phyloP scores from a whole-genome alignment of 495 filamentous ascomycete genomes.

The Podospora appendiculata region DNA sequence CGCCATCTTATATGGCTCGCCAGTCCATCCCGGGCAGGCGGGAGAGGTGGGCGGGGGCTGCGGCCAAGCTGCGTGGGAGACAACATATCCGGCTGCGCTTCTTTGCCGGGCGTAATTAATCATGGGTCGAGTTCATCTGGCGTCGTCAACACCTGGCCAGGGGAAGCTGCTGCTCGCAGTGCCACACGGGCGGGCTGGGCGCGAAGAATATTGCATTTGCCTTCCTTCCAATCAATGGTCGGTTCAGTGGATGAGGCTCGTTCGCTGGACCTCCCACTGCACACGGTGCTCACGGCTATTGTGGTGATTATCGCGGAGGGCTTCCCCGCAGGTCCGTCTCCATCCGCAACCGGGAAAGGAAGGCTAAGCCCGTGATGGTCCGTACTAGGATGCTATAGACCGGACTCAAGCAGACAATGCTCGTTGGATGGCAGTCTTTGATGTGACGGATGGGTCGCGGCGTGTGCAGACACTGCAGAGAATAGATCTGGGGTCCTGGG shows the following conservation, averaged over 20 bases:
- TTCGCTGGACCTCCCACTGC: background rate
- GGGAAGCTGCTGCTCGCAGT: background rate
- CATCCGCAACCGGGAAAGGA: conserved; percentile 8
- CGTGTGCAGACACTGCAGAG: no score
- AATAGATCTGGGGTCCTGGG: no score
- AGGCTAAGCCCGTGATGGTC: background rate
- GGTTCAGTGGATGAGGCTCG: background rate
- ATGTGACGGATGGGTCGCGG: no score
- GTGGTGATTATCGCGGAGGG: conserved; percentile 2
- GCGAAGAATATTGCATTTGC: background rate
- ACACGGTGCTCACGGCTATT: background rate
- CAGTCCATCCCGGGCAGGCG: conserved; percentile 7
- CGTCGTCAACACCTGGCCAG: conserved; percentile 7
- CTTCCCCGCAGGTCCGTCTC: conserved; percentile 11
- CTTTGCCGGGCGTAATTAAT: conserved; percentile 24
- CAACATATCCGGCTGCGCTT: conserved; percentile 17
- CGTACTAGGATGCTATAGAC: background rate
- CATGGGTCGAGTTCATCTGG: conserved; percentile 9
- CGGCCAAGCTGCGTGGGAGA: conserved; percentile 5
- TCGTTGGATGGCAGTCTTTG: no score
- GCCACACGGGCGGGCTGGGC: background rate
- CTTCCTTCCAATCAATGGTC: background rate
- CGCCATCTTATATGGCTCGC: conserved; percentile 10
- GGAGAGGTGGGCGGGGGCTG: conserved; percentile 1
- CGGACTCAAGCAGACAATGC: background rate